A percentile compares a stretch with the other conserved stretches of the same genome.
Evolutionary conservation across 352 stramenopile species (phyloP).

Genomic region (Pythium utonaiense): DNA sequence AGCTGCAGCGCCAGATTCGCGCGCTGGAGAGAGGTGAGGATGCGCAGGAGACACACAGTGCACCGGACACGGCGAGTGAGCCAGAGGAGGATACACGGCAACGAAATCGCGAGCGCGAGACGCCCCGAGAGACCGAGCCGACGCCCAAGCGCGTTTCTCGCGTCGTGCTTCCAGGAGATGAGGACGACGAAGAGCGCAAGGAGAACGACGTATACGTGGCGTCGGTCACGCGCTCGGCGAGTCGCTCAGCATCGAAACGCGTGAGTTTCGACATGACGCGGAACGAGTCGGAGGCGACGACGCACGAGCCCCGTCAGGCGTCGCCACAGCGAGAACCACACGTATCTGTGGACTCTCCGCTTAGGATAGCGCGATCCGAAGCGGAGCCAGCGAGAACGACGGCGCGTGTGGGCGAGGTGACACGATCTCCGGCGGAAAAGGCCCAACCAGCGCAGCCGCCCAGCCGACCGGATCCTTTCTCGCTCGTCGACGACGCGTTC

Average conservation of each 20-base stretch:
- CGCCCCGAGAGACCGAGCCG: background rate
- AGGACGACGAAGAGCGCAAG: slow-evolving; percentile 3
- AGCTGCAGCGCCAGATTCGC: slow-evolving; percentile 34
- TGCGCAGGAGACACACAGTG: background rate
- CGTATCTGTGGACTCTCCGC: too few relatives aligned
- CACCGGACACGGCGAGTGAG: background rate
- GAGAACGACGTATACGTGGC: background rate
- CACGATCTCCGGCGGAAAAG: background rate
- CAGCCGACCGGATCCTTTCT: slow-evolving; percentile 13
- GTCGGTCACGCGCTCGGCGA: background rate
- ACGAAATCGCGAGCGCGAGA: slow-evolving; percentile 3
- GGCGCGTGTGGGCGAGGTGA: background rate
- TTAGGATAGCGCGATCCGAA: background rate
- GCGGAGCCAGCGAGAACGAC: background rate
- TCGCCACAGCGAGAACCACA: background rate
- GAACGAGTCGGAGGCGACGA: background rate
- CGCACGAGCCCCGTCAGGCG: background rate
- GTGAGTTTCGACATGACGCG: slow-evolving; percentile 14
- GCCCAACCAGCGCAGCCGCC: background rate
- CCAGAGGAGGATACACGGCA: background rate
- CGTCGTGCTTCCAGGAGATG: slow-evolving; percentile 10
- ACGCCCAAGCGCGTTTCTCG: slow-evolving; percentile 4
- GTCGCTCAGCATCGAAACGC: slow-evolving; percentile 1
- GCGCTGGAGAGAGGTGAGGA: slow-evolving; percentile 29
- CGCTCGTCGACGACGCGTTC: slow-evolving; percentile 22